A percentile compares a stretch with the other conserved stretches of the same genome.
phyloP scores from a whole-genome alignment of 2,329 filamentous ascomycete genomes.

The Fusarium dlaminii region DNA sequence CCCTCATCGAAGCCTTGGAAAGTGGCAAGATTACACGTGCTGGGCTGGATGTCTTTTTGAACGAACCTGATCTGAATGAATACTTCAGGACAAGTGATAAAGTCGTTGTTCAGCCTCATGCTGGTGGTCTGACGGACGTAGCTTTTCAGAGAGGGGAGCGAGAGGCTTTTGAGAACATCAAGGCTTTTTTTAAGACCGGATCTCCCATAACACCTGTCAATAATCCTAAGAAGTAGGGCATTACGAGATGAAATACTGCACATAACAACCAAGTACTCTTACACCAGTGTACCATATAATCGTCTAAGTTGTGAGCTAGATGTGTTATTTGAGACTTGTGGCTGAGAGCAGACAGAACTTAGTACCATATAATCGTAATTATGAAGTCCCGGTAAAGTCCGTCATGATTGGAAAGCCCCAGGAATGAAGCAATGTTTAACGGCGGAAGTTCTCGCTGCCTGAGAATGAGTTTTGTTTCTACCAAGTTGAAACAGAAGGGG shows the following conservation, averaged over 20 bases:
- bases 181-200: constrained; percentile 50
- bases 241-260: too few relatives aligned
- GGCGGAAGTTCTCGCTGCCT: background rate
- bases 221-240: background rate
- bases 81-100: constrained; percentile 54
- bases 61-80: constrained; percentile 55
- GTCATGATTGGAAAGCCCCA: background rate
- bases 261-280: background rate
- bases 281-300: too few relatives aligned
- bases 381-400: background rate
- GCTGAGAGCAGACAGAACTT: too few relatives aligned
- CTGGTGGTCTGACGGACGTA: constrained; percentile 55
- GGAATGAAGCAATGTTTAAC: background rate
- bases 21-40: constrained; percentile 56
- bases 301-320: too few relatives aligned
- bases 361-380: too few relatives aligned
- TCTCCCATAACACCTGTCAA: constrained; percentile 52
- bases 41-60: constrained; percentile 58
- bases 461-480: too few relatives aligned
- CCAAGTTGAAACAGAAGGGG: background rate
- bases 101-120: constrained; percentile 55
- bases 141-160: constrained; percentile 54
- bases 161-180: constrained; percentile 59
- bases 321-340: too few relatives aligned
- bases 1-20: constrained; percentile 57